Evolutionary conservation across 2,329 filamentous ascomycete genomes (phyloP).

Genomic region (Ophiocordyceps camponoti-leonardi): DNA sequence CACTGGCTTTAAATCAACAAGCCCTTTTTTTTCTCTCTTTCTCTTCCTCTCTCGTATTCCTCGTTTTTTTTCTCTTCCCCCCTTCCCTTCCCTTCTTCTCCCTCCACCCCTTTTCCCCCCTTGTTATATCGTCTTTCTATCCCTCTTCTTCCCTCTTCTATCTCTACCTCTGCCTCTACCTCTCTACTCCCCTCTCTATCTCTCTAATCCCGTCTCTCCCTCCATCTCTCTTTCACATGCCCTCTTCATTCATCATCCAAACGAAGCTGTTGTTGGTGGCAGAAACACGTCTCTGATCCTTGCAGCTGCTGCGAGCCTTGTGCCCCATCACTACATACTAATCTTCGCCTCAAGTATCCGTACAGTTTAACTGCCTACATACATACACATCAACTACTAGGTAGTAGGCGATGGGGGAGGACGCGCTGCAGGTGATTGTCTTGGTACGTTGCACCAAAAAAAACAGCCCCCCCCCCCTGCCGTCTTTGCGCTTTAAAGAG

Average conservation of each 20-base stretch:
- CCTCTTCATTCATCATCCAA: neutral
- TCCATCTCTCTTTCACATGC: neutral
- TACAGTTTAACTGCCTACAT: neutral
- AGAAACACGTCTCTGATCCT: neutral
- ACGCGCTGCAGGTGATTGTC: constrained; percentile 54
- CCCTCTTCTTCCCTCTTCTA: neutral
- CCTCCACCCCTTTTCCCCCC: neutral
- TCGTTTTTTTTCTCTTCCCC: neutral
- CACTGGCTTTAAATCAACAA: neutral
- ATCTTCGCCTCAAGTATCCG: neutral
- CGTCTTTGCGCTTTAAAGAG: no score
- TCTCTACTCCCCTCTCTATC: neutral
- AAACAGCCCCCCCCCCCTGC: neutral
- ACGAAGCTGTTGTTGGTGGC: neutral
- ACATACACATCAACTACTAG: no score
- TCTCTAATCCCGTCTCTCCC: no score
- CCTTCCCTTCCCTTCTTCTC: neutral
- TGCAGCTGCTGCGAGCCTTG: neutral
- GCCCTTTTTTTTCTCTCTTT: no score
- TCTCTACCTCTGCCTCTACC: neutral
- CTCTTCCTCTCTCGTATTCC: neutral
- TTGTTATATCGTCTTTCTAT: neutral
- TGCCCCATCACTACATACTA: neutral
- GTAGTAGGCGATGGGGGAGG: constrained; percentile 10
- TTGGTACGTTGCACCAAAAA: constrained; percentile 35